A percentile compares a stretch with the other conserved stretches of the same genome.
Conservation (phyloP, 495 filamentous ascomycete genomes). For the Penicillium antarcticum region DNA sequence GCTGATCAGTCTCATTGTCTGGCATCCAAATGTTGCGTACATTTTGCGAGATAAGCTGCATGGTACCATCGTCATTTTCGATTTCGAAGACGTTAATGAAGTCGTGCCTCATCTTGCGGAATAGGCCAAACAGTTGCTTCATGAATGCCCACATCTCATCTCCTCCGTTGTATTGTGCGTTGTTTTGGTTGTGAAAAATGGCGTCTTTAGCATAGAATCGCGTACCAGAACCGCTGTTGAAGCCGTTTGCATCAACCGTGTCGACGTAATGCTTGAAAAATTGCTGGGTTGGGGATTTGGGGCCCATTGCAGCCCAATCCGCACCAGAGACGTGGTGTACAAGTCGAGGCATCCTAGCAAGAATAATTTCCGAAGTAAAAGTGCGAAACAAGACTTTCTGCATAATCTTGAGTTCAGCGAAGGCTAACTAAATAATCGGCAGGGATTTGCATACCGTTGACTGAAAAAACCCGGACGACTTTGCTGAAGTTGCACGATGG, state of each 20-base stretch:
- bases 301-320: neutral
- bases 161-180: too few relatives aligned
- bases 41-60: neutral
- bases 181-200: slow-evolving; percentile 7
- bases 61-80: slow-evolving; percentile 2
- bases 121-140: neutral
- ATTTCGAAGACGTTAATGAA: neutral
- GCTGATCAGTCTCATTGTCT: neutral
- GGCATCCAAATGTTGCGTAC: slow-evolving; percentile 6
- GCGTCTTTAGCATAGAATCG: slow-evolving; percentile 11
- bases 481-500: too few relatives aligned
- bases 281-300: neutral
- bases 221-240: slow-evolving; percentile 10
- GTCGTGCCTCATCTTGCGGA: neutral
- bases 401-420: too few relatives aligned
- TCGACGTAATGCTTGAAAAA: slow-evolving; percentile 7
- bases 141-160: too few relatives aligned
- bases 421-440: too few relatives aligned
- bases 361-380: too few relatives aligned
- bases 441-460: too few relatives aligned
- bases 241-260: slow-evolving; percentile 6
- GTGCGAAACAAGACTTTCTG: too few relatives aligned
- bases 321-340: neutral
- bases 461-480: too few relatives aligned
- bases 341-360: neutral